A percentile compares a stretch with the other conserved stretches of the same genome.
Evolutionary conservation across 2,329 filamentous ascomycete genomes (phyloP).

Genomic region (Fusarium denticulatum): DNA sequence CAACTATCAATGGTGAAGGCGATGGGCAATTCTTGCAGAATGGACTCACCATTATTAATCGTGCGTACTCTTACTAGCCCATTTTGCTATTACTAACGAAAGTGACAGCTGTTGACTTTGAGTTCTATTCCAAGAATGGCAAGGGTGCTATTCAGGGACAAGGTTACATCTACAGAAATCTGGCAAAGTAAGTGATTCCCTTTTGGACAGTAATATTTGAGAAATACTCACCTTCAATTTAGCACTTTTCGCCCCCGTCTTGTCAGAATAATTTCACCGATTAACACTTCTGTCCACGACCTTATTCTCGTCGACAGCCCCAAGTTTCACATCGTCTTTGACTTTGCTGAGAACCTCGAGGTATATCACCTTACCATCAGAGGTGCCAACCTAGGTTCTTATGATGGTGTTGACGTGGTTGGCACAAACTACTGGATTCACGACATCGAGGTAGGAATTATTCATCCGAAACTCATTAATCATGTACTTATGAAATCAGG

Average conservation of each 20-base stretch:
- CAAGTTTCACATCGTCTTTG: not conserved
- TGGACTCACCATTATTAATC: not conserved
- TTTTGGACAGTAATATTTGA: rapidly evolving
- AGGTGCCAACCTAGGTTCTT: not conserved
- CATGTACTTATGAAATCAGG: not conserved
- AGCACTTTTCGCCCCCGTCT: not conserved
- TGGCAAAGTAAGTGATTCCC: not conserved
- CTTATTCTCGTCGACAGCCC: not conserved
- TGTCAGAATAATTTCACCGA: not conserved
- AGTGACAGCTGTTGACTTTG: not conserved
- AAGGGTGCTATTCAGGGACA: not conserved
- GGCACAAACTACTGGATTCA: not conserved
- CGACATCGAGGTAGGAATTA: not conserved
- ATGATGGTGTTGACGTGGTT: not conserved
- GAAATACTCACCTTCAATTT: rapidly evolving
- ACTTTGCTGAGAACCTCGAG: not conserved
- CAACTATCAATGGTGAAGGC: not conserved
- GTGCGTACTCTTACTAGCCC: not conserved
- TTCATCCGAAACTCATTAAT: rapidly evolving
- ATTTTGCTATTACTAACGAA: not conserved
- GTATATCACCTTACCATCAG: not conserved
- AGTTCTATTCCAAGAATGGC: not conserved
- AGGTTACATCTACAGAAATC: not conserved
- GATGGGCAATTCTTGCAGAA: not conserved
- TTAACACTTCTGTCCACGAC: not conserved